Percentiles rank a stretch among this genome's conserved stretches.
phyloP scores from a whole-genome alignment of 1,284 basidiomycete species.

The Abortiporus biennis region DNA sequence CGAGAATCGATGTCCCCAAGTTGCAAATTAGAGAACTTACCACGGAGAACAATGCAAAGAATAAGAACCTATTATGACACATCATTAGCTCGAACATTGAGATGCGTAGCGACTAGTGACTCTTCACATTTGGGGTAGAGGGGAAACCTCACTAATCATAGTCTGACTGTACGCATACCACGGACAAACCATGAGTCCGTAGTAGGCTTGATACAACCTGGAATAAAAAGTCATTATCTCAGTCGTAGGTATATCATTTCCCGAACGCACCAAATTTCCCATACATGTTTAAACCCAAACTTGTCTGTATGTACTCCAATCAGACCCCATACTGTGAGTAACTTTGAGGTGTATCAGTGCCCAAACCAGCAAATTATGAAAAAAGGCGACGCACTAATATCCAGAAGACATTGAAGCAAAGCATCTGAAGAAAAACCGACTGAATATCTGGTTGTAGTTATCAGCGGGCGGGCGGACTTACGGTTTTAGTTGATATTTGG shows the following conservation, averaged over 20 bases:
- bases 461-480: constrained; percentile 20
- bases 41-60: constrained; percentile 74
- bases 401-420: constrained; percentile 69
- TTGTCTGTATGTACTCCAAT: constrained; percentile 69
- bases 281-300: constrained; percentile 78
- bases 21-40: constrained; percentile 26
- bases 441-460: neutral
- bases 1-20: neutral
- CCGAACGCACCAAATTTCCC: constrained; percentile 66
- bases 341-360: constrained; percentile 24
- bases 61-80: constrained; percentile 50
- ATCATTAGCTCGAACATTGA: constrained; percentile 13
- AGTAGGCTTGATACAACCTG: constrained; percentile 67
- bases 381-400: constrained; percentile 43
- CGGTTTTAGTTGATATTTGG: constrained; percentile 66
- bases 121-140: constrained; percentile 59
- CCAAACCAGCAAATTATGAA: neutral
- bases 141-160: constrained; percentile 81
- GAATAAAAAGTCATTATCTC: neutral
- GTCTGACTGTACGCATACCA: constrained; percentile 85
- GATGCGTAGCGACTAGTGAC: constrained; percentile 7
- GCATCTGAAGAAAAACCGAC: constrained; percentile 63
- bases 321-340: constrained; percentile 72
- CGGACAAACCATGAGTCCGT: constrained; percentile 75
- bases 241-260: neutral